Percentiles rank a stretch among this genome's conserved stretches.
These are phyloP conservation scores for Phaeosphaeriaceae sp. DNA, from an alignment of 2,329 filamentous ascomycete genomes.

Conservation along the genomic window DNA sequence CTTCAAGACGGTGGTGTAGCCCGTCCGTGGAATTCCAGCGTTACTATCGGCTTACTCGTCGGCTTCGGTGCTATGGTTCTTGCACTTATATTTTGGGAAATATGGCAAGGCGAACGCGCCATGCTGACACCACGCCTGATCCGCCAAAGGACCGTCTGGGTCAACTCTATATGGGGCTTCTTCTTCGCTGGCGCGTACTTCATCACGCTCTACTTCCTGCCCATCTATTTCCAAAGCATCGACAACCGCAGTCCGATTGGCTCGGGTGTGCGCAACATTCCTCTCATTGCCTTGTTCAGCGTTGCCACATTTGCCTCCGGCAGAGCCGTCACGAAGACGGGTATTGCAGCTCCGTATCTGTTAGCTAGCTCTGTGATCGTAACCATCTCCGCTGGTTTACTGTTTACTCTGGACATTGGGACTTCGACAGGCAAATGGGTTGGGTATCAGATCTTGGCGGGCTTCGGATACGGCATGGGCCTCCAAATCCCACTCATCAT, in stretches of 20 bases:
- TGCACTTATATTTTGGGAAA: constrained; percentile 47
- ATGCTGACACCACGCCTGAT: constrained; percentile 49
- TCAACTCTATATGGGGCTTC: constrained; percentile 44
- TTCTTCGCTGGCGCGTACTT: constrained; percentile 47
- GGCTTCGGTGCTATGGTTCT: constrained; percentile 48
- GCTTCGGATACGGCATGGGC: constrained; percentile 44
- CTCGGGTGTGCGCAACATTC: constrained; percentile 52
- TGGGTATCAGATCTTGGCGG: constrained; percentile 55
- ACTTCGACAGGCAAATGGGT: constrained; percentile 51
- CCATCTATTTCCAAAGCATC: constrained; percentile 58
- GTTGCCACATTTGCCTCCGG: constrained; percentile 47
- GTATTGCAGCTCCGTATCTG: constrained; percentile 45
- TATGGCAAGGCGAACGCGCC: constrained; percentile 49
- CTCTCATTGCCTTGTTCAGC: constrained; percentile 43
- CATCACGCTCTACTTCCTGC: constrained; percentile 53
- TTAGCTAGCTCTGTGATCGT: constrained; percentile 37
- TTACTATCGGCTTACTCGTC: constrained; percentile 55
- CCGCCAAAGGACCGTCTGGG: constrained; percentile 45
- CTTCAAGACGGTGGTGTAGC: constrained; percentile 52
- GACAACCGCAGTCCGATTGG: constrained; percentile 39
- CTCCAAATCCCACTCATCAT: constrained; percentile 40
- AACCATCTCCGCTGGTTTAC: constrained; percentile 49
- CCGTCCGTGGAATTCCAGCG: constrained; percentile 33
- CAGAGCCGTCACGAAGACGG: constrained; percentile 29
- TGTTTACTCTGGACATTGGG: constrained; percentile 50